Evolutionary conservation across 2,329 filamentous ascomycete genomes (phyloP).

Genomic region (Podosphaera aphanis): DNA sequence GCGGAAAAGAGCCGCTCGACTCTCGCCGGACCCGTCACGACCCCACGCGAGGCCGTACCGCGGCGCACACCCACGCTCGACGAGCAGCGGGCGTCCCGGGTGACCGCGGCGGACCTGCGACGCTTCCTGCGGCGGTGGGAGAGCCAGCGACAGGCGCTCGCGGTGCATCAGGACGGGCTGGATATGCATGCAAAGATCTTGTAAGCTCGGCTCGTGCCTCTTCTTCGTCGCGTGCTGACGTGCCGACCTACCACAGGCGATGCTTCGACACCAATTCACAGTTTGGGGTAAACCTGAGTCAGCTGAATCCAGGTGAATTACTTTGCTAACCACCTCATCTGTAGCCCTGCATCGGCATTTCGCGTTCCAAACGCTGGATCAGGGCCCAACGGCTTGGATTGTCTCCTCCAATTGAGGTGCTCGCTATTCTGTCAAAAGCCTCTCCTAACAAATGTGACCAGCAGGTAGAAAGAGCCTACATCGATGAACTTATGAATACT

Average conservation of each 20-base stretch:
- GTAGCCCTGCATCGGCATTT: conserved; percentile 72
- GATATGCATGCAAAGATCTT: conserved; percentile 62
- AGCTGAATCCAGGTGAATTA: neutral
- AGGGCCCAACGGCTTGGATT: conserved; percentile 63
- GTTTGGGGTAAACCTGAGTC: conserved; percentile 52
- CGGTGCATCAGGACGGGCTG: conserved; percentile 58
- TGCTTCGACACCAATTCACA: conserved; percentile 84
- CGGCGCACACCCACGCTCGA: conserved; percentile 23
- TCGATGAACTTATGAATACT: conserved; percentile 40
- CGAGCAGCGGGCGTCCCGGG: conserved; percentile 35
- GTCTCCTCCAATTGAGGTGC: conserved; percentile 71
- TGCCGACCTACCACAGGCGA: conserved; percentile 18
- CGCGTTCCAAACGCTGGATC: conserved; percentile 65
- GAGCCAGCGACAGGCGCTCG: conserved; percentile 36
- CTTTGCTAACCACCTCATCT: too few species aligned
- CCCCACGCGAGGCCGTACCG: conserved; percentile 8
- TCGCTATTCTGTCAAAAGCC: conserved; percentile 61
- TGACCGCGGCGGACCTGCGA: conserved; percentile 45
- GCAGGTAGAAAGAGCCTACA: conserved; percentile 42
- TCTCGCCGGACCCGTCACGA: conserved; percentile 4
- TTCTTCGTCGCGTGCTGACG: neutral
- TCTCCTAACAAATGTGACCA: conserved; percentile 30
- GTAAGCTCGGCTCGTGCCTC: neutral
- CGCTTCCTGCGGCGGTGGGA: conserved; percentile 61
- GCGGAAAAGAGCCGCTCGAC: too few species aligned